A percentile compares a stretch with the other conserved stretches of the same genome.
These are phyloP conservation scores for Biscutella laevigata DNA, from an alignment of 441 rosid species.

Conservation along the genomic window DNA sequence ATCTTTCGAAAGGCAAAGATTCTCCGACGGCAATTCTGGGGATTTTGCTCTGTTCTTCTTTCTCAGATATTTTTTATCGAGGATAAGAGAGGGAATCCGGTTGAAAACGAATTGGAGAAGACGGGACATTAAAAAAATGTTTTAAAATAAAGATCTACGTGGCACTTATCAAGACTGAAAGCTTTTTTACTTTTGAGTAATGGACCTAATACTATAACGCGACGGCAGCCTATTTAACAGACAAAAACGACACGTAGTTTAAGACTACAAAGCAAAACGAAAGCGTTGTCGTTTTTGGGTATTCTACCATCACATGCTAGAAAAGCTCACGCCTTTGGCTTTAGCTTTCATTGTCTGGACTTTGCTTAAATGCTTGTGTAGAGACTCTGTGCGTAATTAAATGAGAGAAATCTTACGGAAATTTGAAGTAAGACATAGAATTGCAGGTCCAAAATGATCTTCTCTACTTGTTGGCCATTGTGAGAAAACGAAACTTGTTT, in stretches of 20 bases:
- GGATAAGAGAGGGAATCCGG: conserved; percentile 31
- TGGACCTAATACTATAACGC: background rate
- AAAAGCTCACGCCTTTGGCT: no score
- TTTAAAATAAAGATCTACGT: background rate
- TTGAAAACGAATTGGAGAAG: conserved; percentile 26
- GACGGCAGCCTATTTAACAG: background rate
- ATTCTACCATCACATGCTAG: background rate
- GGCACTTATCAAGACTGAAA: background rate
- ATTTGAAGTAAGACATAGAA: background rate
- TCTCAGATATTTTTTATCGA: conserved; percentile 11
- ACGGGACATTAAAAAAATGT: conserved; percentile 2
- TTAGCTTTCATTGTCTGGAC: no score
- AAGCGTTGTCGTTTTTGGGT: background rate
- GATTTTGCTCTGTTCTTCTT: conserved; percentile 12
- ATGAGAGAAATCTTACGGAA: no score
- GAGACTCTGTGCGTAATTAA: no score
- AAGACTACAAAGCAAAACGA: background rate
- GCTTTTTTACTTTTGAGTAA: background rate
- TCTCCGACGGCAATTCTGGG: conserved; percentile 28
- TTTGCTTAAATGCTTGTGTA: background rate
- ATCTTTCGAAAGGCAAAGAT: background rate
- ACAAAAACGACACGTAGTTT: conserved; percentile 3
- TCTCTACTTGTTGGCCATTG: conserved; percentile 15
- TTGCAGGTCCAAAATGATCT: background rate
- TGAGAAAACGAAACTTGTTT: conserved; percentile 3